A percentile compares a stretch with the other conserved stretches of the same genome.
phyloP scores from a whole-genome alignment of 1,139 yeast genomes.

The Spencermartinsiella ligniputridi region DNA sequence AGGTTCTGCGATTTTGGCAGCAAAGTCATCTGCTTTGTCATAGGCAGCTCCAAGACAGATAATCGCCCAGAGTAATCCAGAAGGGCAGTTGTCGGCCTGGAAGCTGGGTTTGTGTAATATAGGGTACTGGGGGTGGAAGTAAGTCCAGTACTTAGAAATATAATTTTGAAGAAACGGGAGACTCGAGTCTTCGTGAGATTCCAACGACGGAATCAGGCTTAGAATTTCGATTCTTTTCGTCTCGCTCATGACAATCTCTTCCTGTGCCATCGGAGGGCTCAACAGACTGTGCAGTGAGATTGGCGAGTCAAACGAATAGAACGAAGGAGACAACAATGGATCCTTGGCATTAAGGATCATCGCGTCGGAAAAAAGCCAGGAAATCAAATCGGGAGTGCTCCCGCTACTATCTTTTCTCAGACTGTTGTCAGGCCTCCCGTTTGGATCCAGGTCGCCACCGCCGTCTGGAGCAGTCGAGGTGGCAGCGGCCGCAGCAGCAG shows the following conservation, averaged over 20 bases:
- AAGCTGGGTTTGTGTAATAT: conserved; percentile 62
- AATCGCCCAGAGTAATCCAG: conserved; percentile 52
- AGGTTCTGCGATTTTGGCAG: conserved; percentile 52
- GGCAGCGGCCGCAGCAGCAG: conserved; percentile 2
- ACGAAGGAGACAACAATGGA: conserved; percentile 28
- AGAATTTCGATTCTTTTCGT: conserved; percentile 33
- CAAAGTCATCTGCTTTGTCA: conserved; percentile 35
- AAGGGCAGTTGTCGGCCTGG: conserved; percentile 48
- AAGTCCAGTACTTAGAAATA: conserved; percentile 45
- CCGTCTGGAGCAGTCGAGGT: background rate
- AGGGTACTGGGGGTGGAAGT: conserved; percentile 60
- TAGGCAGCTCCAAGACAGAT: conserved; percentile 51
- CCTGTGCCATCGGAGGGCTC: conserved; percentile 34
- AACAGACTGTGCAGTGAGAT: conserved; percentile 36
- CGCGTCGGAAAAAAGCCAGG: conserved; percentile 37
- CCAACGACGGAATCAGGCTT: conserved; percentile 33
- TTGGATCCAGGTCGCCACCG: background rate
- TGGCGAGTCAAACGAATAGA: conserved; percentile 32
- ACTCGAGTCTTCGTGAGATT: conserved; percentile 24
- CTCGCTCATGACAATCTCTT: conserved; percentile 27
- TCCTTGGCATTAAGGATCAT: conserved; percentile 29
- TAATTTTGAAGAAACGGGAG: conserved; percentile 21
- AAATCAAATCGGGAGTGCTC: conserved; percentile 26
- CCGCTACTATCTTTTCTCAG: conserved; percentile 2
- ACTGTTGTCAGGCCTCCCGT: conserved; percentile 7